Percentiles rank a stretch among this genome's conserved stretches.
These are phyloP conservation scores for Mortierella sp. DNA, from an alignment of 371 early-diverging fungal species.

Conservation along the genomic window DNA sequence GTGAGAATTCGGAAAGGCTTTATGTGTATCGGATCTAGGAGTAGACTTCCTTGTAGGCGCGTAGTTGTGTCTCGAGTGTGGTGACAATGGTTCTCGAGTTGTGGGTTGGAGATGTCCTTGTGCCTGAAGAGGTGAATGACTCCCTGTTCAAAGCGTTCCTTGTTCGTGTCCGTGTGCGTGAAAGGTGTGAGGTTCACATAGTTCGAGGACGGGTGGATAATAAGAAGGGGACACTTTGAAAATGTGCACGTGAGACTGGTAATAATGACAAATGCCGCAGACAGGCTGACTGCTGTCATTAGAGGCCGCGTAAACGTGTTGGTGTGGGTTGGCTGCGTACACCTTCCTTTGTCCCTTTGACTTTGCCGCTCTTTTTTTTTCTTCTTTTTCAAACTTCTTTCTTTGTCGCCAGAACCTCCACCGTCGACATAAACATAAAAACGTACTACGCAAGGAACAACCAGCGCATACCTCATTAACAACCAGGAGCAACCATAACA, in stretches of 20 bases:
- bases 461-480: background rate
- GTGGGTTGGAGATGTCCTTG: background rate
- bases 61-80: background rate
- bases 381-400: background rate
- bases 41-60: too few relatives aligned
- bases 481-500: background rate
- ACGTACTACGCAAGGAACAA: background rate
- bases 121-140: background rate
- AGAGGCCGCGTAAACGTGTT: background rate
- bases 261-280: background rate
- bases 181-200: too few relatives aligned
- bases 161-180: background rate
- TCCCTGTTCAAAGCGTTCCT: background rate
- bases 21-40: background rate
- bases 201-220: background rate
- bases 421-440: background rate
- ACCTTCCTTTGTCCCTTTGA: too few relatives aligned
- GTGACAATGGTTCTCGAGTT: background rate
- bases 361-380: background rate
- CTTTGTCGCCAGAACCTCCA: background rate
- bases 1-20: background rate
- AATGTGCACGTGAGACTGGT: background rate
- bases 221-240: background rate
- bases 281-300: background rate
- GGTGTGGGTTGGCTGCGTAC: background rate